A percentile compares a stretch with the other conserved stretches of the same genome.
Conservation (phyloP, 805 yeast species). For the Ogataea dorogensis region DNA sequence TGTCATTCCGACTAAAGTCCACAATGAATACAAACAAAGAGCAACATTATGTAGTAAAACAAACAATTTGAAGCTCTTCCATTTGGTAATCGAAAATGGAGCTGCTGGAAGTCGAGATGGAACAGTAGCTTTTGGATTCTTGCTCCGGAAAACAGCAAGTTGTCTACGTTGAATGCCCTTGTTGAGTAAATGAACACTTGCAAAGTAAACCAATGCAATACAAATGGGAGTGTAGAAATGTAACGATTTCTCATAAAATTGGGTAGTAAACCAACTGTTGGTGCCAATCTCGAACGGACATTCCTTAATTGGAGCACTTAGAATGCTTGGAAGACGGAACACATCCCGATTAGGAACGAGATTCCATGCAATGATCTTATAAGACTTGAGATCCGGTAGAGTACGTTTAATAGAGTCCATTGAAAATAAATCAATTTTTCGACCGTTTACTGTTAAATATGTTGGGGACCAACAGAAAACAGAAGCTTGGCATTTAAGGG, state of each 20-base stretch:
- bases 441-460: too few relatives aligned
- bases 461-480: too few relatives aligned
- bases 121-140: conserved; percentile 28
- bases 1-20: conserved; percentile 71
- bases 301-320: conserved; percentile 24
- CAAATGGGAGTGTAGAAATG: conserved; percentile 53
- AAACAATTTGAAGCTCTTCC: conserved; percentile 46
- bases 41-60: conserved; percentile 61
- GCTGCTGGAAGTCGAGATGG: conserved; percentile 47
- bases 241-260: conserved; percentile 43
- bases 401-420: conserved; percentile 10
- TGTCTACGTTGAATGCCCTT: conserved; percentile 48
- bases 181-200: conserved; percentile 55
- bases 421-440: not conserved
- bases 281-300: conserved; percentile 27
- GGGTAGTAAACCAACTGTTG: conserved; percentile 27
- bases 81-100: conserved; percentile 49
- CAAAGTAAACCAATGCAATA: conserved; percentile 58
- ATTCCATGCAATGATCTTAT: conserved; percentile 23
- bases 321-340: conserved; percentile 28
- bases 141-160: conserved; percentile 30
- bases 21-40: conserved; percentile 62
- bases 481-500: too few relatives aligned
- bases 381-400: conserved; percentile 12
- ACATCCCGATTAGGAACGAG: conserved; percentile 27